phyloP scores from a whole-genome alignment of 1,284 basidiomycete genomes.

The Chiua sp. region DNA sequence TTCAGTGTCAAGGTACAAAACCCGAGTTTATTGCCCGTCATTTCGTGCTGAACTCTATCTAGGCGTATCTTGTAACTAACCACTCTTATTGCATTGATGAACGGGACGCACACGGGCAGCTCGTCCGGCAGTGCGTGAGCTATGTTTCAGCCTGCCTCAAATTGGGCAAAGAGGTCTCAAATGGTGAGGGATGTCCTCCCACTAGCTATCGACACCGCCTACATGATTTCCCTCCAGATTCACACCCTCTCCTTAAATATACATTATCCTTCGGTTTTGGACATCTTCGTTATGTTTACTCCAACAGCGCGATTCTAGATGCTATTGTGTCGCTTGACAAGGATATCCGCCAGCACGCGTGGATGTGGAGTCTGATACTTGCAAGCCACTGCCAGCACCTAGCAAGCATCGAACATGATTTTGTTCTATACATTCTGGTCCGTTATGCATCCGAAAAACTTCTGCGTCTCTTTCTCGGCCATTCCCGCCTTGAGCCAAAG shows the following conservation, averaged over 20 bases:
- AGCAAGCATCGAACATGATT: not conserved
- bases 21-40: too few relatives aligned
- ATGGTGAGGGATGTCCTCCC: not conserved
- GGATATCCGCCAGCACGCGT: not conserved
- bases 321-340: too few relatives aligned
- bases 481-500: not conserved
- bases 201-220: not conserved
- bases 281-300: too few relatives aligned
- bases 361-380: not conserved
- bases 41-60: too few relatives aligned
- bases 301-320: too few relatives aligned
- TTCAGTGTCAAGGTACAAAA: not conserved
- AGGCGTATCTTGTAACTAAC: not conserved
- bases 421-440: too few relatives aligned
- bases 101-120: not conserved
- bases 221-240: not conserved
- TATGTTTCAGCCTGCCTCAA: constrained; percentile 1
- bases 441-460: too few relatives aligned
- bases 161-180: not conserved
- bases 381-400: not conserved
- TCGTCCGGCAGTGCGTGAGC: constrained; percentile 6
- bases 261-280: too few relatives aligned
- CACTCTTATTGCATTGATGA: too few relatives aligned
- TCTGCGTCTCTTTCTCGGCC: too few relatives aligned
- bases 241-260: not conserved